These are phyloP conservation scores for Leccinum uliginosum DNA, from an alignment of 768 basidiomycete genomes.

Conservation along the genomic window DNA sequence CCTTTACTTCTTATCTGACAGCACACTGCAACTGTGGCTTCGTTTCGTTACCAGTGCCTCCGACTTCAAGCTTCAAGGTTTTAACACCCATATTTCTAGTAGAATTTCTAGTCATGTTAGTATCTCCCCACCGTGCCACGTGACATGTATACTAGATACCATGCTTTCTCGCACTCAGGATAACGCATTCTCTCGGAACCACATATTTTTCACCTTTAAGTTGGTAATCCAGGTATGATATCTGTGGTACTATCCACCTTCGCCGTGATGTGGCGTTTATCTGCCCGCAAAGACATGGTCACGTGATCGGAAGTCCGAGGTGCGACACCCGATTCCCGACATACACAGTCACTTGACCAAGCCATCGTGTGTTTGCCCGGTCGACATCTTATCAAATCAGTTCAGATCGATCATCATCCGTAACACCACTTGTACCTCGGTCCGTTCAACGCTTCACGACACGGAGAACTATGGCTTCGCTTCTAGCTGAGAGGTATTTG, in stretches of 20 bases:
- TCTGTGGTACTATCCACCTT: too few relatives aligned
- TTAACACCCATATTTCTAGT: neutral
- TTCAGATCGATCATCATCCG: too few relatives aligned
- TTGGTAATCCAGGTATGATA: too few relatives aligned
- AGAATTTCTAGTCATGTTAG: neutral
- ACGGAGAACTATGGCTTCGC: conserved; percentile 31
- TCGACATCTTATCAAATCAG: too few relatives aligned
- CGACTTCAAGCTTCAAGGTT: neutral
- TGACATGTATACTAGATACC: neutral
- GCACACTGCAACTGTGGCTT: neutral
- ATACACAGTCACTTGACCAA: neutral
- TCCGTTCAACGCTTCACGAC: neutral
- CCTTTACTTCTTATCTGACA: neutral
- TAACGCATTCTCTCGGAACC: too few relatives aligned
- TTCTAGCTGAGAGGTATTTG: conserved; percentile 56
- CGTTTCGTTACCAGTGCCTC: neutral
- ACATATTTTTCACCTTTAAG: too few relatives aligned
- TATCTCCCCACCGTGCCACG: neutral
- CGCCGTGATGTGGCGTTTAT: too few relatives aligned
- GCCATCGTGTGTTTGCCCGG: too few relatives aligned
- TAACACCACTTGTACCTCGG: neutral
- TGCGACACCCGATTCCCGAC: conserved; percentile 11
- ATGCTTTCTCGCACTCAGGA: neutral
- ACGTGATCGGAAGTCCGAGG: neutral
- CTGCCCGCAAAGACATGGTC: neutral